Percentiles rank a stretch among this genome's conserved stretches.
Evolutionary conservation across 1,139 yeast genomes (phyloP).

Genomic region (Suhomyces guaymorum): DNA sequence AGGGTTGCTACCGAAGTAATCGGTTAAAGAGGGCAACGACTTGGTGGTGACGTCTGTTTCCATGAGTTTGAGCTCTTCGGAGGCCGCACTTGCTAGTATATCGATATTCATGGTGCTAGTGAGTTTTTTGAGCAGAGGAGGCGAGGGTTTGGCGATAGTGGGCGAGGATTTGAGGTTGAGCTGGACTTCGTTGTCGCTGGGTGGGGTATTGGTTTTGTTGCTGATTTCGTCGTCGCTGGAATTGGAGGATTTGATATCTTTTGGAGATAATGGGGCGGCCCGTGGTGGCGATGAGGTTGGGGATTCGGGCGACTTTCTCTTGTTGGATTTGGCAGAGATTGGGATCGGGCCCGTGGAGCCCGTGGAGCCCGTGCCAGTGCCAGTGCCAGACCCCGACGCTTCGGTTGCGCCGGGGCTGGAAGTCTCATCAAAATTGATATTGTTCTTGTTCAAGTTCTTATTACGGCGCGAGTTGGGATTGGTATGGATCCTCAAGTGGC

Average conservation of each 20-base stretch:
- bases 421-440: constrained; percentile 14
- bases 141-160: not conserved
- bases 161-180: constrained; percentile 6
- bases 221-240: constrained; percentile 9
- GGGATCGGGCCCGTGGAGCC: constrained; percentile 1
- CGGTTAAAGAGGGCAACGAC: constrained; percentile 65
- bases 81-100: constrained; percentile 77
- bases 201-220: constrained; percentile 11
- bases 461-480: constrained; percentile 64
- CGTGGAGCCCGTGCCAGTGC: too few species aligned
- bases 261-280: not conserved
- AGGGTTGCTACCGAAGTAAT: constrained; percentile 43
- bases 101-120: constrained; percentile 61
- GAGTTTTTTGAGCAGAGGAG: constrained; percentile 11
- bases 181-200: constrained; percentile 9
- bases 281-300: constrained; percentile 3
- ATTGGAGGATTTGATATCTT: constrained; percentile 4
- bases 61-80: constrained; percentile 65
- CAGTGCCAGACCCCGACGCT: too few species aligned
- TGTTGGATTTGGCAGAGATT: constrained; percentile 7
- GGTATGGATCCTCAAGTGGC: constrained; percentile 66
- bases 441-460: constrained; percentile 30
- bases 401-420: too few species aligned
- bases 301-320: constrained; percentile 5
- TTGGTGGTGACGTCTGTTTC: constrained; percentile 33